Percentiles rank a stretch among this genome's conserved stretches.
phyloP scores from a whole-genome alignment of 2,329 filamentous ascomycete species.

The Chaetomium globosum region DNA sequence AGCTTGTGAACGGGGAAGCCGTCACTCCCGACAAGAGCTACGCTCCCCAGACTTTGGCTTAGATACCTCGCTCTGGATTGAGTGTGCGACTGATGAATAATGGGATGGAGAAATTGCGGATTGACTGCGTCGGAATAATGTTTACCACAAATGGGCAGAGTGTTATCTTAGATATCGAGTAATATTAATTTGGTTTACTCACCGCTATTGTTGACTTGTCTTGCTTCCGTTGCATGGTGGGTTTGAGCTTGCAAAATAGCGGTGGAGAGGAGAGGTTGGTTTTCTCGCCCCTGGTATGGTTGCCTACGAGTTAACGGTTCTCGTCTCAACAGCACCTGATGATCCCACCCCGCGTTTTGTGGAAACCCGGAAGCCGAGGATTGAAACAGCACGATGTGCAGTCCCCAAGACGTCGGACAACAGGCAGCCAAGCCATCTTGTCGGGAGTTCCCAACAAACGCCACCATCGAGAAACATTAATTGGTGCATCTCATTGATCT shows the following conservation, averaged over 20 bases:
- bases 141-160: background rate
- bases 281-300: background rate
- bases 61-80: background rate
- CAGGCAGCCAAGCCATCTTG: background rate
- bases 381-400: background rate
- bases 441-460: background rate
- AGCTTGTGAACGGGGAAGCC: constrained; percentile 32
- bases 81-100: background rate
- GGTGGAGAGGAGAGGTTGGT: no score
- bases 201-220: no score
- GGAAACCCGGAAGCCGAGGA: background rate
- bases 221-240: background rate
- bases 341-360: background rate
- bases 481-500: background rate
- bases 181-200: background rate
- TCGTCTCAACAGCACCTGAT: background rate
- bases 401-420: background rate
- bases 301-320: background rate
- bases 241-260: no score
- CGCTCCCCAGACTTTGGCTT: constrained; percentile 28
- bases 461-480: background rate
- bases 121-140: background rate
- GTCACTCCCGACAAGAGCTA: constrained; percentile 36
- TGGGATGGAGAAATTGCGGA: background rate
- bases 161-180: background rate